These are phyloP conservation scores for Coemansia sp. DNA, from an alignment of 192 early-diverging fungal species.

Conservation along the genomic window DNA sequence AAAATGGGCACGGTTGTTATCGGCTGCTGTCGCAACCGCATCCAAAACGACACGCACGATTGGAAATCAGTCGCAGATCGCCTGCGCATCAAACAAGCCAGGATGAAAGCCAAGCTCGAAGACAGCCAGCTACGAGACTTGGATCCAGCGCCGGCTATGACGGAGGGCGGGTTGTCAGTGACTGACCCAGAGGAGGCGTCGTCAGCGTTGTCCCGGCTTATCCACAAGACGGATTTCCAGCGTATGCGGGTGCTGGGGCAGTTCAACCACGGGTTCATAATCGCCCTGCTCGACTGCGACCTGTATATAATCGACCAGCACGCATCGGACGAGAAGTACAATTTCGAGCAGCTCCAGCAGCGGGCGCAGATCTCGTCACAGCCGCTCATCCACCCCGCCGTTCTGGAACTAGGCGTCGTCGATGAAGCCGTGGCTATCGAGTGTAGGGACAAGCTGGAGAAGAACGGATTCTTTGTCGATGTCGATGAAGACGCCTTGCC, in stretches of 20 bases:
- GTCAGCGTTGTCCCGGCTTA: conserved; percentile 45
- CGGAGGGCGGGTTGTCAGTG: conserved; percentile 24
- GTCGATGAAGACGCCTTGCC: conserved; percentile 62
- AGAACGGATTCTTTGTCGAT: conserved; percentile 81
- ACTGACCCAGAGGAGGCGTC: conserved; percentile 20
- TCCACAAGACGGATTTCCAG: conserved; percentile 80
- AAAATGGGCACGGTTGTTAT: conserved; percentile 26
- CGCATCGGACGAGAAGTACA: conserved; percentile 96
- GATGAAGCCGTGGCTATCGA: conserved; percentile 83
- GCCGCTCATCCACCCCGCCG: conserved; percentile 69
- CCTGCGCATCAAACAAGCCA: conserved; percentile 19
- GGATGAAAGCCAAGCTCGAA: conserved; percentile 13
- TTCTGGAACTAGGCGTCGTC: conserved; percentile 70
- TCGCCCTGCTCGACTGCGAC: conserved; percentile 63
- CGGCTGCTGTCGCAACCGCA: conserved; percentile 36
- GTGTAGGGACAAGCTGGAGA: conserved; percentile 61
- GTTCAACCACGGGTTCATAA: conserved; percentile 97
- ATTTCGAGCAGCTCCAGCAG: conserved; percentile 83
- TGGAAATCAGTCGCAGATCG: conserved; percentile 16
- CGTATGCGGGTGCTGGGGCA: conserved; percentile 88
- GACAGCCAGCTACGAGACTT: conserved; percentile 12
- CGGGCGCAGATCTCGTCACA: conserved; percentile 66
- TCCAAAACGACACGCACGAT: conserved; percentile 29
- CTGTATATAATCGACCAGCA: conserved; percentile 98
- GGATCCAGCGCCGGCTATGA: background rate